Percentiles rank a stretch among this genome's conserved stretches.
phyloP scores from a whole-genome alignment of 1,284 basidiomycete species.

The Ustilago trichophora region DNA sequence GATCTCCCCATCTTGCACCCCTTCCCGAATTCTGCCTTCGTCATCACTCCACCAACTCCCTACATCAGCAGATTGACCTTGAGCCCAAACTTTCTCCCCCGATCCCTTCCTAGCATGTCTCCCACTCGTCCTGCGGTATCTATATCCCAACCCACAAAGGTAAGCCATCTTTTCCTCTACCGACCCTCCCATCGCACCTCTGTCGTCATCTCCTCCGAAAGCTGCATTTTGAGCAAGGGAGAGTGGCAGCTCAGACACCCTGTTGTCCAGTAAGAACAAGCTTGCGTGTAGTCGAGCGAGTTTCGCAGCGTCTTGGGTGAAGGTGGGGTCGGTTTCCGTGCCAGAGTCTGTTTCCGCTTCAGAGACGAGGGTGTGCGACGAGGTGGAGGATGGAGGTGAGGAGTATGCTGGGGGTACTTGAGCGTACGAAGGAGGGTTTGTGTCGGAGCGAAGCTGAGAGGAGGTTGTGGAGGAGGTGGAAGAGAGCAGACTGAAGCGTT shows the following conservation, averaged over 20 bases:
- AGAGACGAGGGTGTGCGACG: slow-evolving; percentile 21
- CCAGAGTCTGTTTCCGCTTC: slow-evolving; percentile 8
- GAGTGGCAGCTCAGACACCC: slow-evolving; percentile 16
- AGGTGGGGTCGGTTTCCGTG: slow-evolving; percentile 1
- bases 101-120: slow-evolving; percentile 12
- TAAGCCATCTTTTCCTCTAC: slow-evolving; percentile 44
- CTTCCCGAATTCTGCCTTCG: no score
- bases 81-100: background rate
- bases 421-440: background rate
- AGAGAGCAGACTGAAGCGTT: no score
- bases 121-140: slow-evolving; percentile 3
- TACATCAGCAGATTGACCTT: background rate
- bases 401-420: background rate
- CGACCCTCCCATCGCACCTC: slow-evolving; percentile 2
- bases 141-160: slow-evolving; percentile 38
- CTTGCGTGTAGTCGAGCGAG: slow-evolving; percentile 35
- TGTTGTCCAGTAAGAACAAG: slow-evolving; percentile 15
- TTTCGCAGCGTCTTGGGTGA: slow-evolving; percentile 24
- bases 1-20: background rate
- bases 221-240: no score
- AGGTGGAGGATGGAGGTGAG: slow-evolving; percentile 9
- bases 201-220: no score
- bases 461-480: background rate
- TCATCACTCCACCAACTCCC: slow-evolving; percentile 16
- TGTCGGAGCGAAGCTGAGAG: no score